Conservation (phyloP, 2,329 filamentous ascomycete species). For the Fusarium palustre region DNA sequence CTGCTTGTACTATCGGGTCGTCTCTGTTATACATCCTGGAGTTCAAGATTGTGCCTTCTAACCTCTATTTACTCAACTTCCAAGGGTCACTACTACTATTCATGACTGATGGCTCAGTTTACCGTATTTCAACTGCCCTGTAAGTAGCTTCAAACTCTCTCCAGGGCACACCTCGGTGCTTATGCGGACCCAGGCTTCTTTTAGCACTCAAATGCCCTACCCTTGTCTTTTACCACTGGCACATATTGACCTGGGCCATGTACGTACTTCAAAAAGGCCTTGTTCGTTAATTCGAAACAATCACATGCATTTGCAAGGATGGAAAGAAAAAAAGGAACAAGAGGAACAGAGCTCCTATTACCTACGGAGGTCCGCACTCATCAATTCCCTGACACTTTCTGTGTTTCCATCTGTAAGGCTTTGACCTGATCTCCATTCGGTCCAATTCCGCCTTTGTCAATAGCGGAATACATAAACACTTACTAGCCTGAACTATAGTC, state of each 20-base stretch:
- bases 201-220: conserved; percentile 4
- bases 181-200: conserved; percentile 40
- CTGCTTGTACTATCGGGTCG: neutral
- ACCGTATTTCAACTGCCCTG: conserved; percentile 5
- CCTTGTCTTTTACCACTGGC: conserved; percentile 34
- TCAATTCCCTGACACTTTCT: neutral
- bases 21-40: neutral
- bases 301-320: conserved; percentile 38
- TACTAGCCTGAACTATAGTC: conserved; percentile 1
- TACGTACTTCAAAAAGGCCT: neutral
- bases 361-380: neutral
- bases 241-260: conserved; percentile 3
- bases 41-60: neutral
- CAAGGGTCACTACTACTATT: neutral
- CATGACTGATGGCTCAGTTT: neutral
- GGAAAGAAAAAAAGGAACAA: neutral
- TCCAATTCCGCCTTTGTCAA: conserved; percentile 31
- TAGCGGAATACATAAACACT: conserved; percentile 1
- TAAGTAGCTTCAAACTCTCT: neutral
- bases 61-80: neutral
- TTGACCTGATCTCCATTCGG: conserved; percentile 8
- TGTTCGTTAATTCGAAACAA: conserved; percentile 11
- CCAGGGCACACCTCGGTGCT: conserved; percentile 44
- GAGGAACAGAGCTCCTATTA: neutral
- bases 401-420: conserved; percentile 1